Conservation (phyloP, 108 stramenopile species). For the Cyclostephanos invisitatus region DNA sequence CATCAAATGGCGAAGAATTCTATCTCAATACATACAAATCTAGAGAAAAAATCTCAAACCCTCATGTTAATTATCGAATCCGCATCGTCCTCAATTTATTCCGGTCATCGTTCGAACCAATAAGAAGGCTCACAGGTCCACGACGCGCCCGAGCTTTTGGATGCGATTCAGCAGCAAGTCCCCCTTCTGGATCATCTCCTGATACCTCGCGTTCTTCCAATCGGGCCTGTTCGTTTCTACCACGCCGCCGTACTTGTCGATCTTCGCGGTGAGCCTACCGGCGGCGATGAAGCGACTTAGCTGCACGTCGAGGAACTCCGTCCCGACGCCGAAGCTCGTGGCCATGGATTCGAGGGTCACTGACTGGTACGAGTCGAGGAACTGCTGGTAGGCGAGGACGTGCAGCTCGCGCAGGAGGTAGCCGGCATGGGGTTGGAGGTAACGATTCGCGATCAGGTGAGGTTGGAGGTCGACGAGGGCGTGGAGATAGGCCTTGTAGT, state of each 20-base stretch:
- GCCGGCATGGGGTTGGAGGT: slow-evolving; percentile 82
- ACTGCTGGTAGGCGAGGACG: slow-evolving; percentile 94
- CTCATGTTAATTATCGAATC: too few relatives aligned
- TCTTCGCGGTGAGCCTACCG: slow-evolving; percentile 93
- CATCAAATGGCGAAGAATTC: too few relatives aligned
- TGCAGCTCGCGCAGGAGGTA: slow-evolving; percentile 94
- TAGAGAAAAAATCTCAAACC: too few relatives aligned
- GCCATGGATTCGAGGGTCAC: slow-evolving; percentile 96
- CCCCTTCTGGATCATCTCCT: slow-evolving; percentile 96
- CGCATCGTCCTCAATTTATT: background rate
- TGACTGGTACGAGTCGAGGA: slow-evolving; percentile 97
- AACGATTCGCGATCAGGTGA: slow-evolving; percentile 78
- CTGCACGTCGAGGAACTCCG: slow-evolving; percentile 91
- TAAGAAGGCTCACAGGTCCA: slow-evolving; percentile 78
- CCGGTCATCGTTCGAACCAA: too few relatives aligned
- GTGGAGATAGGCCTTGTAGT: slow-evolving; percentile 91
- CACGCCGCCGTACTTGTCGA: slow-evolving; percentile 97
- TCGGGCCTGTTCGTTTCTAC: slow-evolving; percentile 96
- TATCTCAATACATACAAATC: too few relatives aligned
- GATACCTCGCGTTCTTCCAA: slow-evolving; percentile 95
- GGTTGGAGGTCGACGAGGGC: slow-evolving; percentile 88
- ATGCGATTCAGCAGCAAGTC: slow-evolving; percentile 96
- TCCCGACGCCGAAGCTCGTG: slow-evolving; percentile 88
- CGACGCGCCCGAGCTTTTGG: slow-evolving; percentile 94
- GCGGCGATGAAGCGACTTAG: slow-evolving; percentile 97